Evolutionary conservation across 257 asterid species (phyloP), one percentile per base, ranked within the genome.

Genomic region (Solanum sitiens): DNA sequence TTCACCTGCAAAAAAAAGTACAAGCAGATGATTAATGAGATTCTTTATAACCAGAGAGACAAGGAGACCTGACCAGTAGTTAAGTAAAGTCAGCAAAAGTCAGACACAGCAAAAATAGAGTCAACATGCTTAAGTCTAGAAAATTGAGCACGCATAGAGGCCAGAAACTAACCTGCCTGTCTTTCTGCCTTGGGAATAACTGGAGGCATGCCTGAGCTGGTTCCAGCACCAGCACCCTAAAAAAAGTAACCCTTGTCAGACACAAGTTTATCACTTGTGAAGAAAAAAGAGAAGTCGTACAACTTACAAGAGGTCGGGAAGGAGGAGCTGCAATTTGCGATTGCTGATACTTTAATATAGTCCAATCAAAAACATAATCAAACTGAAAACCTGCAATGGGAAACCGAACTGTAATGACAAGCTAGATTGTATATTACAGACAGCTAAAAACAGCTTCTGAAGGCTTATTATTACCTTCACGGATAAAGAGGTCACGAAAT

Each of bases 311-410:
- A 85, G 93, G 85, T 71, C 97, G 94, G 50, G 98, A 89, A 89
- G 98, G 96, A 87, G 98, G 95, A 90, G 98, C 92, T 44, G 98
- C 92, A 93, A 95, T 93, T 92, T 96, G 99, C 4, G 99, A 94
- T 90, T 96, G 99, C 91, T 94, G 99, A 89, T 94, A 96, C 94
- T 94, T 96, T 94, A 96, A 92, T 65, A 96, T 96, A 85, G 99
- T 96, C 99, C 99, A 95, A 91, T 96, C 99, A 92, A 96, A 96
- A 86, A 96, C 98, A 93, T 96, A 93, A 91, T 96, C 99, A 86
- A 95, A 96, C 89, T 95, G 99, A 92, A 96, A 96, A 84, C 99
- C 99, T 96, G 91, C 83, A 88, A 88, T 68, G 53, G 27, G 59
- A 74, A 80, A 14, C 65, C 32, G 67, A 72, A 72, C 14, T 75